These are phyloP conservation scores for Thelonectria discophora DNA, from an alignment of 2,329 filamentous ascomycete species.

Conservation along the genomic window DNA sequence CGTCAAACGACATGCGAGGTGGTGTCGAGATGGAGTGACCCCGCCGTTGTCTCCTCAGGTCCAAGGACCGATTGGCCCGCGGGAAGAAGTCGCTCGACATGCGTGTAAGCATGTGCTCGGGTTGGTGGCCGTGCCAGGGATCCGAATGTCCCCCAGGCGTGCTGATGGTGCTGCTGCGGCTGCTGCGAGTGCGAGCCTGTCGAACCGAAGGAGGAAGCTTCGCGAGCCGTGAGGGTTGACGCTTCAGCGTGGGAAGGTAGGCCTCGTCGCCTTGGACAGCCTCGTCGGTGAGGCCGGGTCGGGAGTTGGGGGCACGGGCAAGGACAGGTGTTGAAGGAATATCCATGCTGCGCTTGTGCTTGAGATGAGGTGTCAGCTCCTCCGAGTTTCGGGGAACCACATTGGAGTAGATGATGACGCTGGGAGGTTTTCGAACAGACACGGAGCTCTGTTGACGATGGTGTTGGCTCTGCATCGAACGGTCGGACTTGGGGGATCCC, in stretches of 20 bases:
- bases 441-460: constrained; percentile 47
- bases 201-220: constrained; percentile 55
- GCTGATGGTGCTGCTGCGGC: constrained; percentile 56
- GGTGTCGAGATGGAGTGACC: constrained; percentile 51
- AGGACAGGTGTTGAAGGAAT: constrained; percentile 60
- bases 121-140: constrained; percentile 49
- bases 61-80: constrained; percentile 36
- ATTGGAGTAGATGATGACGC: constrained; percentile 63
- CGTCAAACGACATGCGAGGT: constrained; percentile 56
- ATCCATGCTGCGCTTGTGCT: constrained; percentile 55
- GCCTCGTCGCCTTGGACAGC: constrained; percentile 67
- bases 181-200: constrained; percentile 53
- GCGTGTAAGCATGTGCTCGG: constrained; percentile 46
- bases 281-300: constrained; percentile 70
- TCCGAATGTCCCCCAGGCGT: constrained; percentile 52
- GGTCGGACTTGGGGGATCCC: constrained; percentile 21
- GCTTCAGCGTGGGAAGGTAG: constrained; percentile 63
- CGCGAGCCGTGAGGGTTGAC: constrained; percentile 62
- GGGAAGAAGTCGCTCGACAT: constrained; percentile 46
- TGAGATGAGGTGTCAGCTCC: constrained; percentile 42
- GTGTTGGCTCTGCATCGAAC: constrained; percentile 17
- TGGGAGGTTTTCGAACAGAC: constrained; percentile 58
- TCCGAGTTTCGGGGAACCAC: constrained; percentile 39
- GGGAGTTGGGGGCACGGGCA: constrained; percentile 69
- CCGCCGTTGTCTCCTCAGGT: constrained; percentile 47